A percentile compares a stretch with the other conserved stretches of the same genome.
phyloP scores from a whole-genome alignment of 2,329 filamentous ascomycete species.

The Colletotrichum sublineola region DNA sequence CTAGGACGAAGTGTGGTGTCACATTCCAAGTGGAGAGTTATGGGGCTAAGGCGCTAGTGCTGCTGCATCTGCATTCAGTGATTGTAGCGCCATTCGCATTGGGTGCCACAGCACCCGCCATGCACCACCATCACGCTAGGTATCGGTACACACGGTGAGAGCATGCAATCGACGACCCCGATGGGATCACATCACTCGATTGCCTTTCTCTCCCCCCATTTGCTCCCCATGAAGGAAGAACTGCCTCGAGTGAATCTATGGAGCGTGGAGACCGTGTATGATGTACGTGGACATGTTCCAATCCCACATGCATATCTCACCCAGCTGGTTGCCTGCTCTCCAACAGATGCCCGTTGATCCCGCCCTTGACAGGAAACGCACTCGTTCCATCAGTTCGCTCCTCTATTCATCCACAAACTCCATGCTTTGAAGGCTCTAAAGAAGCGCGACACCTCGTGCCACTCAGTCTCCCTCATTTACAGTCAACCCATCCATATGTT shows the following conservation, averaged over 20 bases:
- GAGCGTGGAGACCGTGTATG: too few relatives aligned
- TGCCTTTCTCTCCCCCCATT: neutral
- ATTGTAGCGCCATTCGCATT: constrained; percentile 9
- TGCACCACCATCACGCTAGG: neutral
- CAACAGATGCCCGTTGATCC: neutral
- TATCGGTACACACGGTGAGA: constrained; percentile 8
- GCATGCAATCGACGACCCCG: constrained; percentile 12
- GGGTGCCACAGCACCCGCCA: constrained; percentile 7
- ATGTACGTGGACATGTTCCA: neutral
- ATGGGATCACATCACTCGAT: constrained; percentile 13
- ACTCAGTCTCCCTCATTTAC: neutral
- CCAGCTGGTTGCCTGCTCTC: neutral
- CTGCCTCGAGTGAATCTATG: too few relatives aligned
- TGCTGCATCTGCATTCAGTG: constrained; percentile 18
- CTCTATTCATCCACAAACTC: neutral
- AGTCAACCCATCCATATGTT: neutral
- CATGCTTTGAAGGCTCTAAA: neutral
- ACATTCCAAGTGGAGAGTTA: constrained; percentile 19
- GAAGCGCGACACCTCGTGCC: neutral
- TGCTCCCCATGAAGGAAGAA: too few relatives aligned
- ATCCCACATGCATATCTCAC: neutral
- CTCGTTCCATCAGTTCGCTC: neutral
- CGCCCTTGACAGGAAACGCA: neutral
- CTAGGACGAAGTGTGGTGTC: constrained; percentile 6
- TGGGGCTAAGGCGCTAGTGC: constrained; percentile 20